Evolutionary conservation across 2,329 filamentous ascomycete species (phyloP).

Genomic region (Colletotrichum sp.): DNA sequence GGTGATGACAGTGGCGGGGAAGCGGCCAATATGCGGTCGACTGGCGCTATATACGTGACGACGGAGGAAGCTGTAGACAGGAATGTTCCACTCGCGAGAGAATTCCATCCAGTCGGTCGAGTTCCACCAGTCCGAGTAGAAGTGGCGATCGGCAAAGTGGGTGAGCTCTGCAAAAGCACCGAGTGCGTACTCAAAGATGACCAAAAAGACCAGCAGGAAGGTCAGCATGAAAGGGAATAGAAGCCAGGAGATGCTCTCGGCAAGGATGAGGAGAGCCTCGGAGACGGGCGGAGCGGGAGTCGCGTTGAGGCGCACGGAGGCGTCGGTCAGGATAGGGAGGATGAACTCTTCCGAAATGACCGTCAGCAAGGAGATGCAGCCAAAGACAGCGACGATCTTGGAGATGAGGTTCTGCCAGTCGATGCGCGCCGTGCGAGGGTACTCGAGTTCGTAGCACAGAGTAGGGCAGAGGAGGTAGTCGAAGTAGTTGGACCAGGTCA

Average conservation of each 20-base stretch:
- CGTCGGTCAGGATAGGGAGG: constrained; percentile 83
- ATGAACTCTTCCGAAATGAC: constrained; percentile 95
- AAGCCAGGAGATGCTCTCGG: constrained; percentile 88
- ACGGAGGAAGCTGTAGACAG: constrained; percentile 93
- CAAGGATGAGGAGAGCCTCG: constrained; percentile 80
- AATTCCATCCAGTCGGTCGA: constrained; percentile 94
- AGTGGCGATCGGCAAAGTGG: constrained; percentile 89
- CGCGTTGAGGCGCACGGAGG: constrained; percentile 58
- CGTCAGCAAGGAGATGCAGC: constrained; percentile 94
- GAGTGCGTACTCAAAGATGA: constrained; percentile 97
- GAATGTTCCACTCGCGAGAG: constrained; percentile 96
- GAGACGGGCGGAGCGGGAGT: constrained; percentile 42
- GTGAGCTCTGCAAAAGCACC: constrained; percentile 96
- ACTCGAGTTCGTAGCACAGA: constrained; percentile 96
- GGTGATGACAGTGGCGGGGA: constrained; percentile 83
- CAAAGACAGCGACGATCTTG: constrained; percentile 90
- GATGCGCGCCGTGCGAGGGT: constrained; percentile 78
- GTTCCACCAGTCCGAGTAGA: constrained; percentile 84
- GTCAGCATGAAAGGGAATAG: constrained; percentile 98
- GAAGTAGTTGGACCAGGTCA: constrained; percentile 80
- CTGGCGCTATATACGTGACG: constrained; percentile 92
- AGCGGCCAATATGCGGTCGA: constrained; percentile 75
- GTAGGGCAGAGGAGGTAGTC: constrained; percentile 94
- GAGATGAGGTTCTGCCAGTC: constrained; percentile 82
- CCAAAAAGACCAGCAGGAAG: constrained; percentile 93